Conservation (phyloP, 768 basidiomycete genomes). For the Termitomyces heimii region DNA sequence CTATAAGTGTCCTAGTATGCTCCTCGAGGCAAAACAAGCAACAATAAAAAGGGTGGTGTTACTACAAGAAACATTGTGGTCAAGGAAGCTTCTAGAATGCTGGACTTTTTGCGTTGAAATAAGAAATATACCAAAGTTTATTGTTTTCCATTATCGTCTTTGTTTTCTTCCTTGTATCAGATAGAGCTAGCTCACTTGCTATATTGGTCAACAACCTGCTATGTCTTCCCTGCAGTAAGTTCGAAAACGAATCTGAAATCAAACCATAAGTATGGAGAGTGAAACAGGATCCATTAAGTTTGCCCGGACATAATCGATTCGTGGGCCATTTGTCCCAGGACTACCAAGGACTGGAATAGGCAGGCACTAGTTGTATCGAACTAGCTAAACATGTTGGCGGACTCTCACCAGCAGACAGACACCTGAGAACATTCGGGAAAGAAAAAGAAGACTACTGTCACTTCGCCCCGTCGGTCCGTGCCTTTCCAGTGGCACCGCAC, state of each 20-base stretch:
- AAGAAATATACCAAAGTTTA: neutral
- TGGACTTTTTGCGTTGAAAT: neutral
- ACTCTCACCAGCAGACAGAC: neutral
- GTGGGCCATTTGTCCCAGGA: neutral
- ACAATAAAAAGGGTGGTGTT: neutral
- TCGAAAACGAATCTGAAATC: neutral
- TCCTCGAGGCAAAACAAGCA: neutral
- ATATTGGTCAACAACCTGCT: neutral
- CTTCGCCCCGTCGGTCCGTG: constrained; percentile 8
- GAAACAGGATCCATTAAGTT: neutral
- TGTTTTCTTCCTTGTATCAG: neutral
- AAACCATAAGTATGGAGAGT: neutral
- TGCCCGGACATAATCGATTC: neutral
- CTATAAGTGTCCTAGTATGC: neutral
- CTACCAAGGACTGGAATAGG: neutral
- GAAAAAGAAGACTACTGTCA: neutral
- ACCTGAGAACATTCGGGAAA: neutral
- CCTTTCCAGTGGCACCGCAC: neutral
- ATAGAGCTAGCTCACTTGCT: neutral
- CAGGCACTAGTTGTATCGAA: neutral
- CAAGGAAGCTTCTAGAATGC: neutral
- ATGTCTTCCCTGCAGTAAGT: neutral
- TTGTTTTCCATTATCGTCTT: neutral
- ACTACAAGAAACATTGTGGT: neutral
- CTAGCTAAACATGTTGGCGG: too few relatives aligned